A percentile compares a stretch with the other conserved stretches of the same genome.
These are phyloP conservation scores for Cordyceps cicadae DNA, from an alignment of 2,329 filamentous ascomycete species.

Conservation along the genomic window DNA sequence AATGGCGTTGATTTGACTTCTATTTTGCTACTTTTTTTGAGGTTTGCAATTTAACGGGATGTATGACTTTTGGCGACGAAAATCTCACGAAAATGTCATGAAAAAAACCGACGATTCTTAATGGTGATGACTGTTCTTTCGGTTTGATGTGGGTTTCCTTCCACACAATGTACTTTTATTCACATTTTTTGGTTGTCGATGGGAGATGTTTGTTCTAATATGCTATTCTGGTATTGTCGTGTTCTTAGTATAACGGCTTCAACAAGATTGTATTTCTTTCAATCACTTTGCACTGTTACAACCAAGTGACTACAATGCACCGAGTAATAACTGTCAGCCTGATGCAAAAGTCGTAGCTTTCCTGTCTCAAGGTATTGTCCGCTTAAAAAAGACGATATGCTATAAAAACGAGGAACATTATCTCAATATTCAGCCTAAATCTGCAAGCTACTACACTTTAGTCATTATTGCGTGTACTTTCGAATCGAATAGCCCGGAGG, in stretches of 20 bases:
- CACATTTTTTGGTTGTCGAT: background rate
- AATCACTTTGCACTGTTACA: background rate
- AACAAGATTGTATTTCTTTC: slow-evolving; percentile 5
- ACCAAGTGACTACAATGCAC: background rate
- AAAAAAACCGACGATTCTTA: background rate
- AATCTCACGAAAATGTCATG: background rate
- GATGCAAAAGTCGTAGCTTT: no score
- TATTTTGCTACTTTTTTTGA: background rate
- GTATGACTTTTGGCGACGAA: background rate
- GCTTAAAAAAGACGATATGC: no score
- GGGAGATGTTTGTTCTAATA: background rate
- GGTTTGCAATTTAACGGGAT: background rate
- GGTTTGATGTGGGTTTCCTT: background rate
- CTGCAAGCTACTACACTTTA: no score
- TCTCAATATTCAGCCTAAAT: no score
- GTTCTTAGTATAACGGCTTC: background rate
- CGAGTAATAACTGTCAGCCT: no score
- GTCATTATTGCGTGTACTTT: no score
- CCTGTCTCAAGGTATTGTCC: no score
- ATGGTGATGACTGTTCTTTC: background rate
- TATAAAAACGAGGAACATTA: no score
- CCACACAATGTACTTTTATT: slow-evolving; percentile 2
- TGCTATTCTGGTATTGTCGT: background rate
- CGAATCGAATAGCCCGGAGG: no score
- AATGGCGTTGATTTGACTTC: background rate